Conservation (phyloP, 2,329 filamentous ascomycete species). For the Fusarium nanum region DNA sequence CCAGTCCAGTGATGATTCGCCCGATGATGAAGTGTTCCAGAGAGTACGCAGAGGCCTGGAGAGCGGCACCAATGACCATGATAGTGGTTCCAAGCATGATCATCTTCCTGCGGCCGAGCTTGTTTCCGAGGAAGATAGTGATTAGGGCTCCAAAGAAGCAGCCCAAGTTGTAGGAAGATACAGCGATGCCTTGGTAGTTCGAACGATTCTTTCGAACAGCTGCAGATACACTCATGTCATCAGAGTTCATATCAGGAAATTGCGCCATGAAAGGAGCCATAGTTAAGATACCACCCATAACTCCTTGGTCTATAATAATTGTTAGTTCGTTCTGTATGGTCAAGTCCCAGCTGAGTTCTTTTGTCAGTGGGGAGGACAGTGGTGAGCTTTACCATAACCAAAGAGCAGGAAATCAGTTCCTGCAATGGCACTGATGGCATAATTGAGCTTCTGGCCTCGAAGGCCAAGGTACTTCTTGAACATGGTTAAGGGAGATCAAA, state of each 20-base stretch:
- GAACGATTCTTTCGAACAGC: slow-evolving; percentile 57
- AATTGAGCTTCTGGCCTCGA: slow-evolving; percentile 72
- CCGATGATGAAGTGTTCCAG: slow-evolving; percentile 68
- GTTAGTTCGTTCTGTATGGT: not conserved
- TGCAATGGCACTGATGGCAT: slow-evolving; percentile 76
- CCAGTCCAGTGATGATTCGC: slow-evolving; percentile 69
- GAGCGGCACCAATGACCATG: slow-evolving; percentile 67
- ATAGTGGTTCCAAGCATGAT: slow-evolving; percentile 70
- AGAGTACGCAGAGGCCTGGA: slow-evolving; percentile 68
- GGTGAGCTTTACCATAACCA: slow-evolving; percentile 60
- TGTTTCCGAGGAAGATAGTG: slow-evolving; percentile 73
- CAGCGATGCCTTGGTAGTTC: slow-evolving; percentile 65
- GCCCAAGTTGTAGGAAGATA: slow-evolving; percentile 69
- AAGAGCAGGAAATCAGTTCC: slow-evolving; percentile 77
- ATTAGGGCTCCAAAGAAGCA: slow-evolving; percentile 73
- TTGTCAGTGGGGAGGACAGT: not conserved
- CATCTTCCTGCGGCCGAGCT: slow-evolving; percentile 68
- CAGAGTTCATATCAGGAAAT: slow-evolving; percentile 65
- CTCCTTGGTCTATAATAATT: slow-evolving; percentile 71
- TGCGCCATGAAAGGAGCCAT: slow-evolving; percentile 69
- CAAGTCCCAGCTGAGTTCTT: not conserved
- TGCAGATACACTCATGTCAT: slow-evolving; percentile 50
- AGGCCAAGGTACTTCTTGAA: slow-evolving; percentile 70
- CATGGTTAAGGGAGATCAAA: slow-evolving; percentile 38
- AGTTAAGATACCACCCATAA: slow-evolving; percentile 80